Percentiles rank a stretch among this genome's conserved stretches.
Evolutionary conservation across 345 rosid genomes (phyloP).

Genomic region (Eutrema heterophyllum): DNA sequence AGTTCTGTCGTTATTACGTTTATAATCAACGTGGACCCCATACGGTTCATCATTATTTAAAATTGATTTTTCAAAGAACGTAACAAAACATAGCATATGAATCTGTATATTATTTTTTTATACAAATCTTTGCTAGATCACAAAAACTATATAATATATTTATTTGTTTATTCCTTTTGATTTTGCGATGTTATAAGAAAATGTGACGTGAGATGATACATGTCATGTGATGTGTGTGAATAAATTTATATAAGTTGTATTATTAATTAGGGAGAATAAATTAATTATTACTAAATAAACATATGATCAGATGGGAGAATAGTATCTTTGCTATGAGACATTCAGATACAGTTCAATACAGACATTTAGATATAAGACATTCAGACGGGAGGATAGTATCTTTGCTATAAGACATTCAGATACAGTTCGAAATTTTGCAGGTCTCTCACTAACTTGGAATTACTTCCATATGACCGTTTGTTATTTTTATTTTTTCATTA

Average conservation of each 20-base stretch:
- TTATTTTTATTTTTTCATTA: slow-evolving; percentile 1
- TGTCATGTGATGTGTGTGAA: slow-evolving; percentile 25
- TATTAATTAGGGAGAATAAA: too few relatives aligned
- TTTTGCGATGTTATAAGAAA: background rate
- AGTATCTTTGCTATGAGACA: slow-evolving; percentile 73
- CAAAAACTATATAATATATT: background rate
- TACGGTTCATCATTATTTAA: background rate
- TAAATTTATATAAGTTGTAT: background rate
- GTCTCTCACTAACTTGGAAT: slow-evolving; percentile 47
- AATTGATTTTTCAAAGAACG: background rate
- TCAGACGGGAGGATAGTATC: too few relatives aligned
- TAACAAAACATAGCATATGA: background rate
- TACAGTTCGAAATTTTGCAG: slow-evolving; percentile 35
- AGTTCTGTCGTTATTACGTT: slow-evolving; percentile 12
- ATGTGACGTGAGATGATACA: slow-evolving; percentile 14
- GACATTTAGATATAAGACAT: too few relatives aligned
- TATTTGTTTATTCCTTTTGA: background rate
- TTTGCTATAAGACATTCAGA: slow-evolving; percentile 52
- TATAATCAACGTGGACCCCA: slow-evolving; percentile 26
- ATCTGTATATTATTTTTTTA: background rate
- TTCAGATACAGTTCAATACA: too few relatives aligned
- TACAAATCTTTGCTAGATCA: slow-evolving; percentile 23
- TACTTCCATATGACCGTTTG: slow-evolving; percentile 14
- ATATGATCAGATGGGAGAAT: slow-evolving; percentile 26
- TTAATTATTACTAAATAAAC: background rate